These are phyloP conservation scores for Yamadazyma endophytica DNA, from an alignment of 805 yeast genomes.

Conservation along the genomic window DNA sequence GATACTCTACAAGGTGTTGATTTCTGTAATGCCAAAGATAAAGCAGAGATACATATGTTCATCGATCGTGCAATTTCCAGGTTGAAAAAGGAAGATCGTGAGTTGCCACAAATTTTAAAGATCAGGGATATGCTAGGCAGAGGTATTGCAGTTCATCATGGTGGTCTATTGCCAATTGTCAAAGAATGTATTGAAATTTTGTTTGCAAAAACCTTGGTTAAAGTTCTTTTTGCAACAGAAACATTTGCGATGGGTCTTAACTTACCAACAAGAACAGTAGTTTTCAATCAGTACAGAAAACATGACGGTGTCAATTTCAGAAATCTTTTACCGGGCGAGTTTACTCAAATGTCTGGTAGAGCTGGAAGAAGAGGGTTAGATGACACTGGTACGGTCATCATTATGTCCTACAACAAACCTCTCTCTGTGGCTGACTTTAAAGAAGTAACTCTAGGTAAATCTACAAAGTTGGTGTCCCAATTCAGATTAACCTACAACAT, in stretches of 20 bases:
- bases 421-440: conserved; percentile 56
- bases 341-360: conserved; percentile 98
- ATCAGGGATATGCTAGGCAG: conserved; percentile 78
- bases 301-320: conserved; percentile 88
- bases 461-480: conserved; percentile 87
- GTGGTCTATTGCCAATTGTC: conserved; percentile 88
- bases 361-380: conserved; percentile 88
- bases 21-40: conserved; percentile 79
- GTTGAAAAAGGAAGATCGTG: conserved; percentile 86
- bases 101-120: conserved; percentile 83
- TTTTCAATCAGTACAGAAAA: conserved; percentile 78
- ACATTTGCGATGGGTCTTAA: conserved; percentile 99
- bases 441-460: conserved; percentile 80
- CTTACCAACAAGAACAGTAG: conserved; percentile 94
- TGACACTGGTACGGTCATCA: conserved; percentile 87
- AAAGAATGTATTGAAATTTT: conserved; percentile 91
- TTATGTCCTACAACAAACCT: conserved; percentile 78
- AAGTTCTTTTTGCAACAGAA: conserved; percentile 93
- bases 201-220: conserved; percentile 80
- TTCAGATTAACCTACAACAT: conserved; percentile 93
- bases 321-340: conserved; percentile 88
- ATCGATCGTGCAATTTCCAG: conserved; percentile 86
- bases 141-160: conserved; percentile 95
- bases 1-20: conserved; percentile 69
- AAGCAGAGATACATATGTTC: conserved; percentile 89